Evolutionary conservation across 495 filamentous ascomycete species (phyloP), one percentile per base, ranked within the genome.

Genomic region (Aspergillus asperescens): DNA sequence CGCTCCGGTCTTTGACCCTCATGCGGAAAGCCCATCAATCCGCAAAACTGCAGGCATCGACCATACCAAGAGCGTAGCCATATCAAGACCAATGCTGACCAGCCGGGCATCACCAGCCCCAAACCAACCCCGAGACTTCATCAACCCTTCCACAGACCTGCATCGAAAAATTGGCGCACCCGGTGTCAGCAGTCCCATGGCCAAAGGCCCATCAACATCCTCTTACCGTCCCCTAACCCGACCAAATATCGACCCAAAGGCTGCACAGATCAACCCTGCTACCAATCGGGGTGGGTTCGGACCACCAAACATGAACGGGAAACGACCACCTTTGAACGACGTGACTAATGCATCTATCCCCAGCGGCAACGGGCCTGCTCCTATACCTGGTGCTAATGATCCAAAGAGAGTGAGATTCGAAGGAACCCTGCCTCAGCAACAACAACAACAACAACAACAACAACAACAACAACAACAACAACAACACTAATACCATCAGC

Each of bases 21-120:
- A 85, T 49, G 77, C 82, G 4, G 89, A 95, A 57, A 90, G 86
- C 54, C 88, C 90, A 0, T 90, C 88, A 0, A 92, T 95, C 52
- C 84, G 88, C 25, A 90, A 92, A 61, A 95, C 91, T 3, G 84
- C 86, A 0, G 90, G 90, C n/a, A 77, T 96, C 40, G 89, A 95
- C 56, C 88, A 93, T 58, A 82, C 72, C 22, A 85, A 81, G 48
- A 86, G 81, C 23, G 80, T 82, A 29, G 85, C 88, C 0, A 72
- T 94, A 0, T 73, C 70, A 3, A 79, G 60, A 50, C 68, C 67
- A n/a, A 74, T 61, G 67, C 41, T 72, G 8, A 37, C 62, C 9
- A 43, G 61, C 43, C 47, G 32, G 13, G 13, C 60, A 52, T 64
- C 65, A 23, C 60, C 64, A 48, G 58, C 66, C 10, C 50, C 69